Conservation (phyloP, 2,329 filamentous ascomycete species). For the Beauveria rudraprayagi region DNA sequence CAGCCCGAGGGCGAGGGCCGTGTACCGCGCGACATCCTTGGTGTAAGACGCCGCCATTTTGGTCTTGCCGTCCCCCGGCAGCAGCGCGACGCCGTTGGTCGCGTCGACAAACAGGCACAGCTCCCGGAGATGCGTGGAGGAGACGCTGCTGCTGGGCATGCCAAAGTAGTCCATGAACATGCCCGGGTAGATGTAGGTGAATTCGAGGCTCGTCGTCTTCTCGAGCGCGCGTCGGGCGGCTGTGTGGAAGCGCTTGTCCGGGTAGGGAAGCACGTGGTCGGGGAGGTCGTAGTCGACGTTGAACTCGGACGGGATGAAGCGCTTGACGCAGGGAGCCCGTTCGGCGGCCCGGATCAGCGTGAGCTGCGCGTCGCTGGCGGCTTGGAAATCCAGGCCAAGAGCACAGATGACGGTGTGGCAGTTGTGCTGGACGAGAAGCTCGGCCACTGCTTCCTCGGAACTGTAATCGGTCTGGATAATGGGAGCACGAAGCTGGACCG, state of each 20-base stretch:
- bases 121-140: constrained; percentile 18
- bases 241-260: constrained; percentile 24
- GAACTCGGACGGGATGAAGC: constrained; percentile 31
- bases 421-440: constrained; percentile 16
- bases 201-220: constrained; percentile 25
- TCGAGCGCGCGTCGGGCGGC: constrained; percentile 21
- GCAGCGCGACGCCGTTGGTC: constrained; percentile 17
- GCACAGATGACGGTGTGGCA: constrained; percentile 26
- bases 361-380: constrained; percentile 23
- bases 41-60: constrained; percentile 25
- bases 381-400: constrained; percentile 23
- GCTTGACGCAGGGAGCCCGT: constrained; percentile 19
- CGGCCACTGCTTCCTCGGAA: constrained; percentile 16
- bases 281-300: constrained; percentile 29
- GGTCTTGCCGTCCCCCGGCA: constrained; percentile 24
- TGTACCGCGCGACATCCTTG: constrained; percentile 24
- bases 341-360: constrained; percentile 26
- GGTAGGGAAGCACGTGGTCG: constrained; percentile 25
- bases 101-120: constrained; percentile 25
- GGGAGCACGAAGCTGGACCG: not conserved
- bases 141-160: constrained; percentile 17
- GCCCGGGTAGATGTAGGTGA: constrained; percentile 25
- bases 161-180: constrained; percentile 32
- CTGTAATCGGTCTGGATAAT: constrained; percentile 23
- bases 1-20: constrained; percentile 22